Evolutionary conservation across 116 monocot genomes (phyloP).

Genomic region (Phalaenopsis hybrid): DNA sequence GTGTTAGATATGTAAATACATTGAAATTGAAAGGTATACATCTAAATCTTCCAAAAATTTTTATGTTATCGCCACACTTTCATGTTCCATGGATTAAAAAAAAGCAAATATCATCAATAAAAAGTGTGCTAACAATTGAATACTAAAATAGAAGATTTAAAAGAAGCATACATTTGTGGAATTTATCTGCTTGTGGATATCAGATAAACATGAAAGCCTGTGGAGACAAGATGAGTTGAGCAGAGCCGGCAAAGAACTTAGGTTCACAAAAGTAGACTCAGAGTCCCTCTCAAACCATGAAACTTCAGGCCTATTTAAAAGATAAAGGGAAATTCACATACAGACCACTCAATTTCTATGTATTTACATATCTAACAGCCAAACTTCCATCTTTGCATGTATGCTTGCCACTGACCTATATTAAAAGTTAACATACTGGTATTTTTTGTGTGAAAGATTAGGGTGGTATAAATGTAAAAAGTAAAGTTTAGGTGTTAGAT

Average conservation of each 20-base stretch:
- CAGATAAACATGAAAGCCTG: constrained; percentile 47
- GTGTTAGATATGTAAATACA: too few species aligned
- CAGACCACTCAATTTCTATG: too few species aligned
- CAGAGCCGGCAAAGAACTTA: constrained; percentile 75
- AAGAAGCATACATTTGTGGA: constrained; percentile 51
- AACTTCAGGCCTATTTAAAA: constrained; percentile 55
- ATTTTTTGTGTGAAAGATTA: too few species aligned
- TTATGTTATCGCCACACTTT: not conserved
- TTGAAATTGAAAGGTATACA: too few species aligned
- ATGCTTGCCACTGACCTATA: too few species aligned
- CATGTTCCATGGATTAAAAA: not conserved
- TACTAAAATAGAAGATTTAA: not conserved
- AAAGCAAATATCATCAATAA: not conserved
- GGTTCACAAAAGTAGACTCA: constrained; percentile 48
- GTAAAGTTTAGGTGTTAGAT: too few species aligned
- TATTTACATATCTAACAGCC: too few species aligned
- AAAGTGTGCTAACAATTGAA: not conserved
- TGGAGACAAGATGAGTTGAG: constrained; percentile 90
- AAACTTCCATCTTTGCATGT: too few species aligned
- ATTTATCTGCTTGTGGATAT: constrained; percentile 32
- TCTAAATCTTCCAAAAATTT: too few species aligned
- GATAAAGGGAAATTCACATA: too few species aligned
- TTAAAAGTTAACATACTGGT: too few species aligned
- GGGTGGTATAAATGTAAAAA: too few species aligned
- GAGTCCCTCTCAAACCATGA: constrained; percentile 74